Evolutionary conservation across 345 rosid genomes (phyloP).

Genomic region (Trapa incisa): DNA sequence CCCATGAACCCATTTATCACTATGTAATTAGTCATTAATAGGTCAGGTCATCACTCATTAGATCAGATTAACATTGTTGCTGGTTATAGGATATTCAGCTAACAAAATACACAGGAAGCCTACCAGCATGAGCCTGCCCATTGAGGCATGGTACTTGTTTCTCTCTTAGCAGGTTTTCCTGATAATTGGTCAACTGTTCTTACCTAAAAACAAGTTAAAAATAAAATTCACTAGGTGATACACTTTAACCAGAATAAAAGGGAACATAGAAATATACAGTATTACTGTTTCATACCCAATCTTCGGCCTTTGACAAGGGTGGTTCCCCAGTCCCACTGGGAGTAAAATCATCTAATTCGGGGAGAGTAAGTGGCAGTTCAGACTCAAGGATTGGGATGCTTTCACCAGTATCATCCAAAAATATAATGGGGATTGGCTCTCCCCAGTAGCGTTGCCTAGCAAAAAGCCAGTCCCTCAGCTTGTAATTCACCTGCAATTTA

Average conservation of each 20-base stretch:
- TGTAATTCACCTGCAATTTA: constrained; percentile 63
- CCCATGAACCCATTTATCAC: background rate
- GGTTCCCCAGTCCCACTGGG: constrained; percentile 94
- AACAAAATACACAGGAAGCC: constrained; percentile 5
- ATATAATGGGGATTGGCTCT: constrained; percentile 84
- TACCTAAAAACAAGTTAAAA: constrained; percentile 33
- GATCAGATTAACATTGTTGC: background rate
- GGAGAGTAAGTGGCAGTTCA: constrained; percentile 73
- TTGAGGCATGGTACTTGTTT: constrained; percentile 98
- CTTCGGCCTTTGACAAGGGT: constrained; percentile 67
- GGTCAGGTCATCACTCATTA: background rate
- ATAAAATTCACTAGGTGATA: background rate
- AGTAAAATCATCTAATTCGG: constrained; percentile 85
- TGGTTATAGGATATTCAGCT: background rate
- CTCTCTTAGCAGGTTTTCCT: constrained; percentile 70
- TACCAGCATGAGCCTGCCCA: constrained; percentile 99
- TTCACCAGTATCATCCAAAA: constrained; percentile 56
- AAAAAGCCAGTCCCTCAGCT: constrained; percentile 97
- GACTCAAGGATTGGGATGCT: constrained; percentile 53
- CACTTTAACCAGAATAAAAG: background rate
- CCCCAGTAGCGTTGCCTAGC: constrained; percentile 99
- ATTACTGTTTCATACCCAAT: constrained; percentile 46
- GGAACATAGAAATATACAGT: background rate
- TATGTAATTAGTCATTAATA: background rate
- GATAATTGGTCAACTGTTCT: constrained; percentile 44